phyloP scores from a whole-genome alignment of 148 eudicot genomes.

The Cornus suecica region DNA sequence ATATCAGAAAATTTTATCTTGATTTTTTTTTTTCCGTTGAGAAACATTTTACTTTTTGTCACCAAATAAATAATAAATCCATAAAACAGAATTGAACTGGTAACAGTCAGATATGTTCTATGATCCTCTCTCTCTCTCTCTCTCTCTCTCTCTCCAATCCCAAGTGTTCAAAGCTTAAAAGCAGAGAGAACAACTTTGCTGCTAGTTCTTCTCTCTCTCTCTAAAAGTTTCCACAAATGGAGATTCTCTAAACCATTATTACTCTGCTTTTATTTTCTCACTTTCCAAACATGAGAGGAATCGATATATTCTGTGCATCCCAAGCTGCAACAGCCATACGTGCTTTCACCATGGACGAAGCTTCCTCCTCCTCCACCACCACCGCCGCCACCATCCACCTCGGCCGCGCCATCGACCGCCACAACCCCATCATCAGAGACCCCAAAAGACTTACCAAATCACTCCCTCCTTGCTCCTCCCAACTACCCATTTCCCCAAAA shows the following conservation, averaged over 20 bases:
- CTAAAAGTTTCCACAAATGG: not conserved
- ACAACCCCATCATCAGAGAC: constrained; percentile 85
- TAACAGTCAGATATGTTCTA: no score
- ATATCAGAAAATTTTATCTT: no score
- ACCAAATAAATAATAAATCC: no score
- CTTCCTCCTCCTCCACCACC: constrained; percentile 22
- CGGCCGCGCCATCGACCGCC: constrained; percentile 74
- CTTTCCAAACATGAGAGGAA: constrained; percentile 32
- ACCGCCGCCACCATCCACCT: constrained; percentile 16
- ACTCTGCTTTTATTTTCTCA: not conserved
- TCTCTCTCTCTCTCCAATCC: not conserved
- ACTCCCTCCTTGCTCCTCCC: constrained; percentile 20
- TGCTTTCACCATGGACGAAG: constrained; percentile 15
- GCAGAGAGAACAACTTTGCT: not conserved
- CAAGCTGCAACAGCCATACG: constrained; percentile 39
- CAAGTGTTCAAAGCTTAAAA: not conserved
- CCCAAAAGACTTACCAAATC: constrained; percentile 26
- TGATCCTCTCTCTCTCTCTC: no score
- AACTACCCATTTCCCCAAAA: constrained; percentile 13
- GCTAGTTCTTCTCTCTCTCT: not conserved
- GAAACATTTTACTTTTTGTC: no score
- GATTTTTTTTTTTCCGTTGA: no score
- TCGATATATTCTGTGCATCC: constrained; percentile 40
- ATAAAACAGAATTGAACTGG: no score
- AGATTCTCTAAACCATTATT: constrained; percentile 18